Evolutionary conservation across 2,329 filamentous ascomycete genomes (phyloP), one percentile per base, ranked within the genome.

Genomic region (Colletotrichum noveboracense): DNA sequence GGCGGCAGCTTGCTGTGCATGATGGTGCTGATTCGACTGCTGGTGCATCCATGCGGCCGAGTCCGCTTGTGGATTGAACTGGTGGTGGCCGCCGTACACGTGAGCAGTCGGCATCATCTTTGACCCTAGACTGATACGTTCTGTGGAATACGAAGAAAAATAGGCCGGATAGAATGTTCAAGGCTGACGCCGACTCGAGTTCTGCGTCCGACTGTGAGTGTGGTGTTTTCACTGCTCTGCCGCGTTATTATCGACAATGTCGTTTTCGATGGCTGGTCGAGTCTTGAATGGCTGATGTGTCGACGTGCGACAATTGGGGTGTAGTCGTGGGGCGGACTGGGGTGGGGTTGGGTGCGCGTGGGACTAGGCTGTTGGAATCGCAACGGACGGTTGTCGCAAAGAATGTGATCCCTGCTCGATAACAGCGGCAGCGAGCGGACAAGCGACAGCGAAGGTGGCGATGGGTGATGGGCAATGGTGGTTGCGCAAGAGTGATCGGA

Each of bases 11-110:
- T 74, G 89, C 70, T 90, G 88, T 26, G 87, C 87, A 79, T 92
- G 91, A 76, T 91, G 89, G 79, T 91, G 88, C 77, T 92, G 91
- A 77, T 87, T 87, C 64, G 89, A 87, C 83, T 93, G 91, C 82
- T 92, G 91, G 79, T 94, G 92, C 88, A 94, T 91, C 92, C 93
- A 94, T 81, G 90, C 86, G 78, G 90, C 86, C 78, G 90, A 89
- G 75, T 93, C 91, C 62, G 87, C 86, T 82, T 93, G 92, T 66
- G 89, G 89, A 79, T 90, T 90, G 81, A 93, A 93, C 80, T 93
- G 91, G 80, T 93, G 92, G 81, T 94, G 92, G 77, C 90, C 43
- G 43, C 43, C 91, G 84, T 93, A 94, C 81, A 93, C 88, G 84
- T 92, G 91, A 80, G 90, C 87, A 81, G 90, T 89, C 76, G 89